Evolutionary conservation across 306 rosid species (phyloP), one percentile per base, ranked within the genome.

Genomic region (Cercis canadensis): DNA sequence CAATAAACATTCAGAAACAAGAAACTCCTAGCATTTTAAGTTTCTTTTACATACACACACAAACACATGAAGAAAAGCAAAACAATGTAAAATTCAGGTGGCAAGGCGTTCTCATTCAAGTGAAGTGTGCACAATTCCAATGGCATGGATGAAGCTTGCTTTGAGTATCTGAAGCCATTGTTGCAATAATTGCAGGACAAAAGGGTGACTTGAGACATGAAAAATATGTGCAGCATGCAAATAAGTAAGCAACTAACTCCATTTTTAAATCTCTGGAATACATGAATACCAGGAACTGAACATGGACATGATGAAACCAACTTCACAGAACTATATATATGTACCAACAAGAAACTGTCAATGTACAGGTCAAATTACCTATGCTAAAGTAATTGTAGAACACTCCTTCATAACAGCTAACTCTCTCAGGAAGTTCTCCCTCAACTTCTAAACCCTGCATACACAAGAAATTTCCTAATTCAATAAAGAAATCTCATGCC

Each of bases 351-450:
- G 52, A 60, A 16, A 64, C 62, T 72, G 58, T 2, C 11, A 40
- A 67, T 53, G 37, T 67, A 60, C 43, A 67, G 50, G 33, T 57
- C 34, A 62, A 67, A 72, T 70, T 89, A 95, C 99, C 99, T 82
- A 95, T 83, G 77, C 99, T 95, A 78, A 86, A 91, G 85, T 95
- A 95, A 79, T 91, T 95, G 77, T 95, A 95, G 88, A 89, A 88
- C 66, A 91, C 96, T 79, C 99, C 99, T 75, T 89, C 89, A 9
- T 89, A 82, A 81, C 87, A 83, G 36, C 62, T 55, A 67, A 72
- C 61, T 85, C 87, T 88, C 81, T 95, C 92, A 53, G 97, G 83
- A 66, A 86, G 67, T 44, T 62, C 81, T 76, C 94, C 95, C 77
- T 85, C 86, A 18, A 84, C 63, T 78, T 89, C 92, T 77, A 89